Evolutionary conservation across 345 rosid genomes (phyloP), one percentile per base, ranked within the genome.

Genomic region (Populus nigra): DNA sequence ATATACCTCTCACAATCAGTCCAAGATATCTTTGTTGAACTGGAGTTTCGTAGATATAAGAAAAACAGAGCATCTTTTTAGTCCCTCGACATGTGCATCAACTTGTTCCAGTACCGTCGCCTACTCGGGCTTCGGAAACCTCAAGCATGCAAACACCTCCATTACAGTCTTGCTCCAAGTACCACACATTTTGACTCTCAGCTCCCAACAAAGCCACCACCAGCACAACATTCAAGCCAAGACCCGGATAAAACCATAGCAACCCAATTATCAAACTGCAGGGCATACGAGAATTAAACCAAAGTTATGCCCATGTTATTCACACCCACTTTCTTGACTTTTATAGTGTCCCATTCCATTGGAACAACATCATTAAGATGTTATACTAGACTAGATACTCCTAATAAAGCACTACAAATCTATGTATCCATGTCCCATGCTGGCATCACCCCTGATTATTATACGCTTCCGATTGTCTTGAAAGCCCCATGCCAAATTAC

Each of bases 311-410:
- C 50, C 91, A 81, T 47, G 81, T 90, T 20, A 63, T 89, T 77
- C 88, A 85, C 29, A 88, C 85, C 70, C 78, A 76, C 13, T 29
- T 90, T 61, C 90, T 92, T n/a, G 78, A 81, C 13, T 65, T 82
- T 10, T 70, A 77, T 61, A 73, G 84, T 1, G 78, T 65, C 49
- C 72, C 97, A 23, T 88, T 91, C 74, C 87, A 88, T 53, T 90
- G 92, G 89, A 93, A 93, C 85, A 89, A 91, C 75, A 73, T 95
- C 65, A 87, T 31, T 93, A 45, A 86, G 98, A 73, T 84, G 94
- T 12, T 95, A 90, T 77, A 74, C 91, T 15, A 85, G 90, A 65
- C 83, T 86, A 33, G 86, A 83, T 25, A 85, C 90, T 79, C 93
- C 97, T 38, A 62, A 68, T 16, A 88, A 84, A 76, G 88, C 94